Conservation (phyloP, 2,329 filamentous ascomycete species). For the Aspergillus jensenii region DNA sequence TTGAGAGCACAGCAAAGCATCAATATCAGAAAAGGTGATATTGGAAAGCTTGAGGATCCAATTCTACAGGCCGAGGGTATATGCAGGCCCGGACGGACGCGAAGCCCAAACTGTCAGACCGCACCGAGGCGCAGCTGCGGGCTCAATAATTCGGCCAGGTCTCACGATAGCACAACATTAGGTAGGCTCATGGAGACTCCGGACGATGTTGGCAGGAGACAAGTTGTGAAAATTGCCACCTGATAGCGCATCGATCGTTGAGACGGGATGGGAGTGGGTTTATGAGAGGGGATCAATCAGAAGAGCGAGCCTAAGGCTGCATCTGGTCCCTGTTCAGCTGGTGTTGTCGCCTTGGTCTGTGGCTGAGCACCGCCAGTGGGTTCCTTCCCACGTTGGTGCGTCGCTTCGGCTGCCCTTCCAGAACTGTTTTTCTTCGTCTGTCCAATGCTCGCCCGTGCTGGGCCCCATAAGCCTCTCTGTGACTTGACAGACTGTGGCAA, state of each 20-base stretch:
- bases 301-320: conserved; percentile 13
- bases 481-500: conserved; percentile 6
- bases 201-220: background rate
- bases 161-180: conserved; percentile 2
- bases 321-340: conserved; percentile 11
- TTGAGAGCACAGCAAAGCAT: background rate
- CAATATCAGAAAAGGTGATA: background rate
- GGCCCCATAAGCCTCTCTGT: background rate
- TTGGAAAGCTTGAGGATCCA: conserved; percentile 1
- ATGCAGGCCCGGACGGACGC: conserved; percentile 3
- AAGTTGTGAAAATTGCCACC: conserved; percentile 13
- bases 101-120: background rate
- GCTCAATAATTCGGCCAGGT: background rate
- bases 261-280: conserved; percentile 6
- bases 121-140: background rate
- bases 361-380: conserved; percentile 5
- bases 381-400: background rate
- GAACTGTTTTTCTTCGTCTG: background rate
- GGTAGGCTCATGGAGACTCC: background rate
- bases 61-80: conserved; percentile 13
- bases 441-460: background rate
- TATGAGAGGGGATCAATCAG: conserved; percentile 9
- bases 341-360: background rate
- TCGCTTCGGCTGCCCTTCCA: conserved; percentile 3
- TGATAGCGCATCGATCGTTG: conserved; percentile 1